These are phyloP conservation scores for Botrytis hyacinthi DNA, from an alignment of 2,329 filamentous ascomycete species.

Conservation along the genomic window DNA sequence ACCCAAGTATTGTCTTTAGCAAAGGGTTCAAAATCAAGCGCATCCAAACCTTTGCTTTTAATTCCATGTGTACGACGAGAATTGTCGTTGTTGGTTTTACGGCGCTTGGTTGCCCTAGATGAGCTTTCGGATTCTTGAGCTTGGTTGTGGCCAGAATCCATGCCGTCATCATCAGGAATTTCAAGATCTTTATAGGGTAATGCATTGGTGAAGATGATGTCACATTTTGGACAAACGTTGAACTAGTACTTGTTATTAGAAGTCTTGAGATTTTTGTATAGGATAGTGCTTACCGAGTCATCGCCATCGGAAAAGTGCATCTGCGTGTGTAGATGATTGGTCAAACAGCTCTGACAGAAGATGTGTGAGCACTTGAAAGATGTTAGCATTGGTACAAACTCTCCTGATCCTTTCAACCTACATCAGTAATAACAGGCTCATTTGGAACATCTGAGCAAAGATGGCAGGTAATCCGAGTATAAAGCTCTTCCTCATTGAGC, in stretches of 20 bases:
- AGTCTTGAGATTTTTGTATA: background rate
- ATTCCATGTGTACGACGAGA: background rate
- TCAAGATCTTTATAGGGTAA: constrained; percentile 11
- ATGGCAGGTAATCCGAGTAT: constrained; percentile 41
- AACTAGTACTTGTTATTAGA: background rate
- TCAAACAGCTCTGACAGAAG: constrained; percentile 52
- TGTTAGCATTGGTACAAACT: background rate
- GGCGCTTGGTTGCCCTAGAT: constrained; percentile 1
- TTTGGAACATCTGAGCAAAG: constrained; percentile 44
- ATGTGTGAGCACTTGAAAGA: constrained; percentile 50
- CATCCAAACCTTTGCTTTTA: constrained; percentile 30
- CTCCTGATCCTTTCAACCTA: constrained; percentile 14
- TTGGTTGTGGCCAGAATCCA: background rate
- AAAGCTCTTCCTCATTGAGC: constrained; percentile 35
- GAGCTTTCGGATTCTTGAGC: background rate
- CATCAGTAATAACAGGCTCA: constrained; percentile 44
- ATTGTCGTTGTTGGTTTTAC: background rate
- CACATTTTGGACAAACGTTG: constrained; percentile 30
- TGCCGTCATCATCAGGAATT: constrained; percentile 24
- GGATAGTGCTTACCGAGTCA: background rate
- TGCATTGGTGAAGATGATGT: constrained; percentile 23
- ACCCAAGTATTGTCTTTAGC: constrained; percentile 32
- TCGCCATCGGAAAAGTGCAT: background rate
- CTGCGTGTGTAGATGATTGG: constrained; percentile 29
- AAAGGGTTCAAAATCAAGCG: constrained; percentile 31